phyloP scores from a whole-genome alignment of 495 filamentous ascomycete genomes.

The Penicillium waksmanii region DNA sequence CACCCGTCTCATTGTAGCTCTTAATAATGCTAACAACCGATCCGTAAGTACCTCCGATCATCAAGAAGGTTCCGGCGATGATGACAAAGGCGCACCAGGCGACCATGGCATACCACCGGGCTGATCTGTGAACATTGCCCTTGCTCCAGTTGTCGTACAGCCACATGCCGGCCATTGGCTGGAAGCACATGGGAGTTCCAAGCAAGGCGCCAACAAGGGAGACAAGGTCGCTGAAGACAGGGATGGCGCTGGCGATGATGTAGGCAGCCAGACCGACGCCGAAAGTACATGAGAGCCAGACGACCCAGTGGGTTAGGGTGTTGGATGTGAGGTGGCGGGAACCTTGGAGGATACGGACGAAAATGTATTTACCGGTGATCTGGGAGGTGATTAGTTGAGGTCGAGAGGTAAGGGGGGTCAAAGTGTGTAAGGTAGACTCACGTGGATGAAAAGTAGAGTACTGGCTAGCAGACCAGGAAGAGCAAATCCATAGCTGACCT shows the following conservation, averaged over 20 bases:
- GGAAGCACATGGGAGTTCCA: constrained; percentile 47
- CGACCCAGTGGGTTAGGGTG: constrained; percentile 56
- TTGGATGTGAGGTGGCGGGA: constrained; percentile 59
- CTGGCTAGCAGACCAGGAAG: constrained; percentile 53
- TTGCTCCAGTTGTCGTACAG: constrained; percentile 51
- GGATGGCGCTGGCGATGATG: constrained; percentile 71
- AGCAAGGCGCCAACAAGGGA: constrained; percentile 66
- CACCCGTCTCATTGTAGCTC: constrained; percentile 38
- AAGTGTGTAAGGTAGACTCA: constrained; percentile 43
- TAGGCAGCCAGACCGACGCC: constrained; percentile 62
- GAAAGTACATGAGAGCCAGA: constrained; percentile 61
- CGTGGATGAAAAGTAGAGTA: constrained; percentile 34
- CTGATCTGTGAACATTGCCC: constrained; percentile 36
- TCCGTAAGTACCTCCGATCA: constrained; percentile 62
- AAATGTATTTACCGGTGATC: constrained; percentile 60
- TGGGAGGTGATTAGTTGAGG: constrained; percentile 36
- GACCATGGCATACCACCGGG: constrained; percentile 33
- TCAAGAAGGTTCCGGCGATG: constrained; percentile 46
- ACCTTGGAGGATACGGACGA: constrained; percentile 58
- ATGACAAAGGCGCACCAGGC: constrained; percentile 36
- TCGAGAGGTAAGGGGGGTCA: not conserved
- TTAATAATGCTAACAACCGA: constrained; percentile 57
- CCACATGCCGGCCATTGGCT: constrained; percentile 52
- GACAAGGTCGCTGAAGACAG: constrained; percentile 67
- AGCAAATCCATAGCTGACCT: constrained; percentile 72